phyloP scores from a whole-genome alignment of 2,329 filamentous ascomycete species.

The Talaromyces amestolkiae region DNA sequence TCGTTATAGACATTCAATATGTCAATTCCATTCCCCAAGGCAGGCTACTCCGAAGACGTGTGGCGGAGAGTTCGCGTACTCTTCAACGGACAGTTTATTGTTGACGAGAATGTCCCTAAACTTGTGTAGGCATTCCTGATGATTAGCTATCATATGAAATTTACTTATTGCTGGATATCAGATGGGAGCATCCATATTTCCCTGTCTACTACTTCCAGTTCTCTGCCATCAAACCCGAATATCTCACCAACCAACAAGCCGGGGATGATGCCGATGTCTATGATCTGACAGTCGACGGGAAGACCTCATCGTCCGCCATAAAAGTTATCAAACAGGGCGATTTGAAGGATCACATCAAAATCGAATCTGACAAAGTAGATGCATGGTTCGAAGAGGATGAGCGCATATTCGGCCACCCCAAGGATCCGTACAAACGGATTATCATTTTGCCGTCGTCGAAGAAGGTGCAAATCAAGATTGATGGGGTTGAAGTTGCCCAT shows the following conservation, averaged over 20 bases:
- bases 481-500: conserved; percentile 17
- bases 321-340: background rate
- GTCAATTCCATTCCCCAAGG: conserved; percentile 16
- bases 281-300: conserved; percentile 10
- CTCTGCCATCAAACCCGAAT: background rate
- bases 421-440: conserved; percentile 20
- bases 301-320: conserved; percentile 11
- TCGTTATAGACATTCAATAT: background rate
- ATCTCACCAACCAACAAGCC: conserved; percentile 7
- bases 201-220: conserved; percentile 15
- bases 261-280: conserved; percentile 6
- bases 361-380: conserved; percentile 14
- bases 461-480: conserved; percentile 17
- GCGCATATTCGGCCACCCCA: conserved; percentile 18
- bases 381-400: conserved; percentile 20
- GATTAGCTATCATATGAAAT: background rate
- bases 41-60: conserved; percentile 21
- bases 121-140: conserved; percentile 10
- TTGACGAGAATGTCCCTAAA: conserved; percentile 16
- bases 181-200: conserved; percentile 17
- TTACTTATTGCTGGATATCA: background rate
- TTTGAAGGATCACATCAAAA: conserved; percentile 11
- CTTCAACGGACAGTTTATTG: conserved; percentile 18
- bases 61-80: conserved; percentile 18
- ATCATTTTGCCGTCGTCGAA: conserved; percentile 17